Evolutionary conservation across 306 rosid species (phyloP).

Genomic region (Canavalia gladiata): DNA sequence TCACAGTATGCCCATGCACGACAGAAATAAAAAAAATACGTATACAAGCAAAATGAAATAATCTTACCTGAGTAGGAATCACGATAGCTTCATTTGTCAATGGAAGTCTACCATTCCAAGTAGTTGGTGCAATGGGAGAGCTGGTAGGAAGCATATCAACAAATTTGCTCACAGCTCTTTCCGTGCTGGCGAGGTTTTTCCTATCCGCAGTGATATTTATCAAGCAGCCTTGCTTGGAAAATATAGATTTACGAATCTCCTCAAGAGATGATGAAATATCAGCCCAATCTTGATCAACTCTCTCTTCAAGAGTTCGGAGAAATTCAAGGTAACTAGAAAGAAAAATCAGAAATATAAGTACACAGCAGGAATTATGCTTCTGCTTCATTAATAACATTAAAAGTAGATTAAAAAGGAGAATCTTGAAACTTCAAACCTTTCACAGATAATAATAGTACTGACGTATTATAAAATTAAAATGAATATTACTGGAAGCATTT

Average conservation of each 20-base stretch:
- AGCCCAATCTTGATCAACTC: constrained; percentile 89
- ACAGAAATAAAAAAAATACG: constrained; percentile 25
- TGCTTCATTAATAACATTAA: constrained; percentile 1
- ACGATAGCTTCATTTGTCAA: constrained; percentile 86
- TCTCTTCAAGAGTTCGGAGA: constrained; percentile 83
- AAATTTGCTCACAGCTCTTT: constrained; percentile 74
- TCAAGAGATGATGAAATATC: constrained; percentile 87
- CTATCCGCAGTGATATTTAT: constrained; percentile 85
- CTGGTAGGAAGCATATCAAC: constrained; percentile 77
- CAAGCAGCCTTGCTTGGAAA: constrained; percentile 81
- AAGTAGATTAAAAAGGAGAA: constrained; percentile 28
- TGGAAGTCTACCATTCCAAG: constrained; percentile 73
- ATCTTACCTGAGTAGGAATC: constrained; percentile 88
- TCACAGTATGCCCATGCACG: constrained; percentile 1
- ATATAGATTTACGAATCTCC: constrained; percentile 83
- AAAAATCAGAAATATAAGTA: constrained; percentile 36
- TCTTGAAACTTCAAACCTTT: constrained; percentile 34
- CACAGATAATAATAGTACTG: not conserved
- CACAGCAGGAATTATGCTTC: constrained; percentile 34
- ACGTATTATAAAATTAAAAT: not conserved
- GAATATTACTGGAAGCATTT: constrained; percentile 28
- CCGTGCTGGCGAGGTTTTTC: constrained; percentile 64
- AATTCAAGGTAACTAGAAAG: constrained; percentile 84
- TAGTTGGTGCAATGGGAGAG: constrained; percentile 59
- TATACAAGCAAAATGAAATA: constrained; percentile 35